Base-by-base conservation (phyloP, 345 rosid species). In the Eucalyptus polybractea region DNA sequence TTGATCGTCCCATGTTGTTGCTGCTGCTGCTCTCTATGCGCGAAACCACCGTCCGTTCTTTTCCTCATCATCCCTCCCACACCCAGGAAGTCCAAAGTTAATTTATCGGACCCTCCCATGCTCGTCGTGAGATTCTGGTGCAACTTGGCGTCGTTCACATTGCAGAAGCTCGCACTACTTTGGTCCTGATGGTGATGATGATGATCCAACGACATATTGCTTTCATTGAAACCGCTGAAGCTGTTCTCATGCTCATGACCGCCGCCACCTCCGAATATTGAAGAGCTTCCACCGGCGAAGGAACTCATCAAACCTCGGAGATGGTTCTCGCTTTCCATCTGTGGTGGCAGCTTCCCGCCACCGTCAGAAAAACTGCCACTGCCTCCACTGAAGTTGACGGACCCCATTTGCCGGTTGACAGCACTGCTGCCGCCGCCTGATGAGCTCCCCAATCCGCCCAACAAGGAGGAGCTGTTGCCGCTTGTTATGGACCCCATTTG, bases 21-120 rank as follows among this genome's bases (percentile, higher is more conserved):
- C n/a, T 87, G 76, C 49, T 60, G 88, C 76, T 47, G 76, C 49
- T 89, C 89, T 87, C 89, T 87, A 76, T 87, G 90, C 37, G 89
- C 50, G 80, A 88, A 85, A 53, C 65, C 92, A 49, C 90, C 92
- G 12, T 91, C 83, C 40, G 81, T 19, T 72, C 80, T 91, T 86
- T 90, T 94, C 90, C 95, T 93, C 85, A 93, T 92, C 92, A 93
- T 92, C 86, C 95, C 96, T 65, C 98, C 97, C 88, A 96, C 98
- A 10, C 98, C 98, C 25, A 96, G 96, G 91, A 96, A 96, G 89
- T 96, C 98, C 89, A 96, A 91, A 6, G 98, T 96, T 89, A 95
- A 89, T 89, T 94, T 95, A 88, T 95, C 97, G 10, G 95, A 93
- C 16, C 94, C 94, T 7, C 95, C 94, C 29, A 95, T 91, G 91